Conservation (phyloP, 345 rosid genomes). For the Eucalyptus paniculata region DNA sequence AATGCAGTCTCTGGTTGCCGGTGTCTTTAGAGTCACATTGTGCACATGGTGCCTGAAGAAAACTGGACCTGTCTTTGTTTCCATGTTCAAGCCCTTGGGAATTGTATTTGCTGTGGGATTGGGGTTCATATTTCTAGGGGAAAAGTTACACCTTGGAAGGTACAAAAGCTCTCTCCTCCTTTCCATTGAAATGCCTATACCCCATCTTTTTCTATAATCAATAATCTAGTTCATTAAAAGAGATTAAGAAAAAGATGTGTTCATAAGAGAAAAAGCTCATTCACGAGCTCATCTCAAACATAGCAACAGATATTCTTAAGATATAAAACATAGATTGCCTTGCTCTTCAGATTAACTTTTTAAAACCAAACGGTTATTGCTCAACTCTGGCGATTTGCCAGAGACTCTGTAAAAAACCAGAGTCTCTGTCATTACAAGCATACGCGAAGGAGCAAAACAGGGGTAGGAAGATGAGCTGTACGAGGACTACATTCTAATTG, state of each 20-base stretch:
- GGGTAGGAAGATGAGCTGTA: background rate
- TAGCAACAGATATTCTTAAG: background rate
- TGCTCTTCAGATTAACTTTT: background rate
- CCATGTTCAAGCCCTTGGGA: slow-evolving; percentile 1
- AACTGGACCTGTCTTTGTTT: background rate
- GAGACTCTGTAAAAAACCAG: background rate
- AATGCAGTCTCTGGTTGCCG: background rate
- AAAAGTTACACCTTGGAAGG: background rate
- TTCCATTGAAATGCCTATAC: background rate
- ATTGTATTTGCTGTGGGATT: background rate
- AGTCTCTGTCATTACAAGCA: background rate
- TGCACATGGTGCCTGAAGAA: background rate
- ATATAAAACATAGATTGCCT: background rate
- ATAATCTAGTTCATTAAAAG: background rate
- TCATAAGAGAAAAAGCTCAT: background rate
- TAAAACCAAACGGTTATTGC: background rate
- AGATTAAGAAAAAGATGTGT: background rate
- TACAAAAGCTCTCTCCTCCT: background rate
- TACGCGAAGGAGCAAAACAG: background rate
- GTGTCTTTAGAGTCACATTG: background rate
- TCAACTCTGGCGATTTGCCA: background rate
- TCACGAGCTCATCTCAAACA: background rate
- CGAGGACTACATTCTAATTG: background rate
- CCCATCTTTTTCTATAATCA: background rate
- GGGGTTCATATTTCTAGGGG: background rate